Base-by-base conservation (phyloP, 2,329 filamentous ascomycete genomes). In the Exophiala spinifera region DNA sequence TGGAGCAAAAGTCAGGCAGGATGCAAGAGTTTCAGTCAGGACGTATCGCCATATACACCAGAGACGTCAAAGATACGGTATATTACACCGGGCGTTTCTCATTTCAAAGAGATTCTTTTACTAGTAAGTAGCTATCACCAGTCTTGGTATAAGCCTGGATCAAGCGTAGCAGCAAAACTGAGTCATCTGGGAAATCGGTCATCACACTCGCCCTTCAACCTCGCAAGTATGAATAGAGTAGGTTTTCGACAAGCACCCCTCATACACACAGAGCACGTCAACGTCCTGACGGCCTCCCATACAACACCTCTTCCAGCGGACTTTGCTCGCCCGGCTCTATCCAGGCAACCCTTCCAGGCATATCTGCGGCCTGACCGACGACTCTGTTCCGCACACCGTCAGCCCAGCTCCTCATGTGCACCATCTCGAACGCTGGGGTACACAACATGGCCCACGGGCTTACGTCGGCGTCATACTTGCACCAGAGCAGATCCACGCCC, bases 401-500 rank as follows among this genome's bases (percentile, higher is more conserved):
- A 25, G 34, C 51, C 50, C 50, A 57, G 13, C 39, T 19, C 3
- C 17, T 11, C 10, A 51, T 13, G 15, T 57, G 42, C 8, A 57
- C 51, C 55, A 53, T 57, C 4, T 13, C 37, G n/a, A 28, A 47
- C 33, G 45, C 55, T 3, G 50, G 50, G 20, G 53, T 47, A n/a
- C 51, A 51, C 42, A 57, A 42, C 17, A 44, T 19, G 5, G 44
- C 28, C 7, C 42, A 40, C 4, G 55, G 47, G 34, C 44, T 50
- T 11, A 43, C 17, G 31, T 6, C 14, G n/a, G 15, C 4, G 42
- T 57, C 50, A 31, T 53, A 45, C 5, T 34, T 42, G 28, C 34
- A 43, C 46, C 50, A 54, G 13, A 57, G 36, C 8, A 54, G 25
- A 39, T 57, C 55, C 10, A 57, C 50, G 28, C 36, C 47, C 3